Base-by-base conservation (phyloP, 2,329 filamentous ascomycete species). In the Phoma sp. region DNA sequence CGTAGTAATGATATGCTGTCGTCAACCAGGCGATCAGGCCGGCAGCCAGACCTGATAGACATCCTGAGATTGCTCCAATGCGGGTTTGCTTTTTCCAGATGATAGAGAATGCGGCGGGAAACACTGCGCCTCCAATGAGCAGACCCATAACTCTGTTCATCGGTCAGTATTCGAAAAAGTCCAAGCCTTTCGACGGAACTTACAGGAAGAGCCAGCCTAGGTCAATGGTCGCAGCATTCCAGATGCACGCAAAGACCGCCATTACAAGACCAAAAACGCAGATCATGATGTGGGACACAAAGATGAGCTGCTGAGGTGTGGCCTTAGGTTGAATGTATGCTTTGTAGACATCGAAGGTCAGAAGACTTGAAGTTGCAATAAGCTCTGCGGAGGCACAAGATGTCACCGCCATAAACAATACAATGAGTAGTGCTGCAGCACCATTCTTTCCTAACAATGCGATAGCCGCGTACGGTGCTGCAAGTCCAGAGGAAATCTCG, bases 291-390 rank as follows among this genome's bases (percentile, higher is more conserved):
- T 78, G 75, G 5, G 72, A 75, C 14, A 77, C 67, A 46, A 71
- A 73, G n/a, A 78, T 72, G 7, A 78, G 64, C 40, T 69, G 71
- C 11, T 64, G 52, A 1, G 72, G 70, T 2, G 62, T 64, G 4
- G 76, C 74, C 5, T 70, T 67, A 0, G 75, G 74, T 27, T 73
- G 65, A 39, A 78, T 67, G 57, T 78, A 78, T 0, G 70, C 72
- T 57, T 77, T 77, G 68, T 78, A 79, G n/a, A 78, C 69, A 48
- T 79, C 76, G 54, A 76, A 79, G 0, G 76, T 77, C 2, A 76
- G 59, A 1, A 78, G 64, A 7, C 73, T 72, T 5, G 72, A 75
- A 1, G 77, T 74, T 0, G 75, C 74, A 30, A 77, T 77, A 14
- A 77, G 66, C 48, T 78, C 75, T 1, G 76, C 71, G 11, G 74